Base-by-base conservation (phyloP, 1,284 basidiomycete genomes). In the Apiotrichum siamense region DNA sequence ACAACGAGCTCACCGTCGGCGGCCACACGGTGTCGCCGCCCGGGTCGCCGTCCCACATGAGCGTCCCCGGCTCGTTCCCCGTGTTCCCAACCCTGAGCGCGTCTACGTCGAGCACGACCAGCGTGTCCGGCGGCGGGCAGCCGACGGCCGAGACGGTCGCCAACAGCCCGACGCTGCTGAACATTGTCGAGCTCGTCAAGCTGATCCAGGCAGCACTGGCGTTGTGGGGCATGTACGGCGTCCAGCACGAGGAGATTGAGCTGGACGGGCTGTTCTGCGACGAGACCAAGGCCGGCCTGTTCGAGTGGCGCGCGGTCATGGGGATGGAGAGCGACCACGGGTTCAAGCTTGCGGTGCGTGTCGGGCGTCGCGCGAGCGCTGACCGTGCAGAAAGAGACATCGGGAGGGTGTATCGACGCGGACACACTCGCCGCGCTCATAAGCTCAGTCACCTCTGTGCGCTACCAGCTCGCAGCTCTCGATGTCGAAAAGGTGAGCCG, bases 181-280 rank as follows among this genome's bases (percentile, higher is more conserved):
- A 65, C 45, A 51, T 66, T 15, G 52, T 66, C 18, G 69, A 70
- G 44, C 50, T 70, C 1, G 66, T 71, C 54, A 65, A 65, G 55
- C 65, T 71, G 18, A 61, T 73, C 13, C 70, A 73, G 50, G 55
- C 62, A 5, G 59, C 65, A 15, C 47, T 73, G 35, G 60, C 59
- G 1, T 9, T 73, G 2, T 73, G 69, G 68, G 69, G 70, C 6
- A 42, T 69, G 43, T 67, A 58, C 40, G 58, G 57, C 4, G 23
- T 36, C 3, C 35, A 50, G 9, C 37, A 50, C 5, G 53, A 59
- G 25, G 57, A 61, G 17, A 42, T 62, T 26, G 64, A 65, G 43
- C 47, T 67, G 9, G 66, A 73, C 54, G 70, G 70, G 1, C 46
- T 68, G 44, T 70, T 73, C 43, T 73, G 69, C 46, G 70, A 73